Conservation (phyloP, 2,329 filamentous ascomycete genomes). For the Diplodia corticola region DNA sequence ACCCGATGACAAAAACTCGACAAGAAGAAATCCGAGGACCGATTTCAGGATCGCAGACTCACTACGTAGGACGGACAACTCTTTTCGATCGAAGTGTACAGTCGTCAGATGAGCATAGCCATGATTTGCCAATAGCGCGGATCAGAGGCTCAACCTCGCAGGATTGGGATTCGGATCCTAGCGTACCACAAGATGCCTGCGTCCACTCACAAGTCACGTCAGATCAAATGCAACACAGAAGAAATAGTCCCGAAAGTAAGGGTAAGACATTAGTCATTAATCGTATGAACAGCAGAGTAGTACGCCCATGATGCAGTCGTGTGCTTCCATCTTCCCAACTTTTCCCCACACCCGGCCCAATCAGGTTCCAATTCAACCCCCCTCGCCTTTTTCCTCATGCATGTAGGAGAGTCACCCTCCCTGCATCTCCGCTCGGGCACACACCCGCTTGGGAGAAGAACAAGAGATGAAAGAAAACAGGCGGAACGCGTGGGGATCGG, state of each 20-base stretch:
- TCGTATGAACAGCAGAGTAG: constrained; percentile 1
- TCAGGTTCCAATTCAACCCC: constrained; percentile 9
- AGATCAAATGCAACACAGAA: not conserved
- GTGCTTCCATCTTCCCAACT: not conserved
- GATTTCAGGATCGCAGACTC: not conserved
- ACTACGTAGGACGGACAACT: not conserved
- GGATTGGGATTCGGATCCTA: not conserved
- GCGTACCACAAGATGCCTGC: not conserved
- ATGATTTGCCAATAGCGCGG: not conserved
- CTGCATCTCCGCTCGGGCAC: not conserved
- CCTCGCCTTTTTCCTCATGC: constrained; percentile 3
- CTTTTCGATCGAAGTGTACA: not conserved
- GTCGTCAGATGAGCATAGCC: not conserved
- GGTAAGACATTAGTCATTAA: constrained; percentile 16
- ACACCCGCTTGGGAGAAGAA: not conserved
- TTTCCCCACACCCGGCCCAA: not conserved
- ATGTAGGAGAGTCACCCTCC: not conserved
- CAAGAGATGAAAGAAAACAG: not conserved
- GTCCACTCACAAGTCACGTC: not conserved
- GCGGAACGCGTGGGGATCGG: not conserved
- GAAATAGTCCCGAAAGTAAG: not conserved
- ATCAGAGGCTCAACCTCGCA: not conserved
- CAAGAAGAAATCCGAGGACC: not conserved
- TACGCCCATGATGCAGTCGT: constrained; percentile 16
- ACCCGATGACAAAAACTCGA: too few species aligned